Conservation (phyloP, 2,329 filamentous ascomycete species). For the Talaromyces sp. region DNA sequence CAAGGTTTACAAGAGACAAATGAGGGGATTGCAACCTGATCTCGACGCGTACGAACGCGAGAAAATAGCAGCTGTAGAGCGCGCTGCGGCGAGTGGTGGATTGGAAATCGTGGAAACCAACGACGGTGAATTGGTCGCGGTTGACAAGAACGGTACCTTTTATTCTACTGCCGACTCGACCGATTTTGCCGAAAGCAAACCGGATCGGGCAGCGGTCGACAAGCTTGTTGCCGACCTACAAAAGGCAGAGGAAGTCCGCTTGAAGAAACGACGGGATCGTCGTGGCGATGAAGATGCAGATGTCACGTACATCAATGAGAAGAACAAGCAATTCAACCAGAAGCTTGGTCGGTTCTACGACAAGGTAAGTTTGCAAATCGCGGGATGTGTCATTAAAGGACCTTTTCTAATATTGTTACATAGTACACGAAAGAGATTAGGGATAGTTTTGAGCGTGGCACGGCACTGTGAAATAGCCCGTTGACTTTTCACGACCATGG, state of each 20-base stretch:
- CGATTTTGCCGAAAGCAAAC: conserved; percentile 77
- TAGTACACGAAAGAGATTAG: conserved; percentile 90
- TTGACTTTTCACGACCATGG: background rate
- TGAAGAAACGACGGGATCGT: conserved; percentile 82
- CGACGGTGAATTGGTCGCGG: conserved; percentile 85
- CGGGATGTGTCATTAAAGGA: background rate
- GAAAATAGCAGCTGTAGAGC: conserved; percentile 78
- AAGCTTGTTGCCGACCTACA: conserved; percentile 77
- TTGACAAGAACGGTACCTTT: conserved; percentile 86
- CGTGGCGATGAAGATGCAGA: conserved; percentile 80
- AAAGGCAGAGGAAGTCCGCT: conserved; percentile 78
- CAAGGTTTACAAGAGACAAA: conserved; percentile 90
- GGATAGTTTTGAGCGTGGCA: conserved; percentile 91
- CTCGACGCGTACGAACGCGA: conserved; percentile 80
- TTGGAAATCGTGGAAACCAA: conserved; percentile 95
- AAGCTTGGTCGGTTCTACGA: conserved; percentile 96
- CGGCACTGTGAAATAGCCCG: conserved; percentile 70
- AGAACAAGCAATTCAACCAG: conserved; percentile 99
- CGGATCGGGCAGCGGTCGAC: conserved; percentile 81
- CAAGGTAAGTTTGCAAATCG: conserved; percentile 50
- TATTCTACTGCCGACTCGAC: conserved; percentile 84
- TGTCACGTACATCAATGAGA: conserved; percentile 98
- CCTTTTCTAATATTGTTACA: conserved; percentile 15
- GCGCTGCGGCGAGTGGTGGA: conserved; percentile 75
- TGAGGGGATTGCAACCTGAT: conserved; percentile 70